A percentile compares a stretch with the other conserved stretches of the same genome.
phyloP scores from a whole-genome alignment of 2,329 filamentous ascomycete species.

The Zymoseptoria tritici region DNA sequence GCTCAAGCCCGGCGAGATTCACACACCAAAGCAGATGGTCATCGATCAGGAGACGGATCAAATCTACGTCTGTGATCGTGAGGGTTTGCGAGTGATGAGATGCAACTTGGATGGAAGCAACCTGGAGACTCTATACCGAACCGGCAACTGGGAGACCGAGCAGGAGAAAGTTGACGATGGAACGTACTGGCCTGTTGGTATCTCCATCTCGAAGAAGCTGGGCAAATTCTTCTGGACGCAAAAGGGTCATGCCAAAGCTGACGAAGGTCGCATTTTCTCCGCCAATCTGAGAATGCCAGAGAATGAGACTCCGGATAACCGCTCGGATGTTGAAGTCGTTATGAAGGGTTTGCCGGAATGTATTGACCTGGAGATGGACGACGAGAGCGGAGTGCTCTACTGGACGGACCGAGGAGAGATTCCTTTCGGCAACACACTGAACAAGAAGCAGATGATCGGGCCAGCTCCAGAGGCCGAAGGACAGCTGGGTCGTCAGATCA shows the following conservation, averaged over 20 bases:
- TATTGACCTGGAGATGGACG: constrained; percentile 52
- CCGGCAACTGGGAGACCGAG: constrained; percentile 33
- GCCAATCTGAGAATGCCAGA: constrained; percentile 38
- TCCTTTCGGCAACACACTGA: constrained; percentile 49
- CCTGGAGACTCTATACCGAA: constrained; percentile 35
- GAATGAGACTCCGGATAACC: constrained; percentile 28
- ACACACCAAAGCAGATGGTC: constrained; percentile 44
- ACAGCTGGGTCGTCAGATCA: constrained; percentile 13
- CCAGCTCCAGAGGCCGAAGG: constrained; percentile 9
- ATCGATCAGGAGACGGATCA: constrained; percentile 24
- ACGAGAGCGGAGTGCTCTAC: constrained; percentile 40
- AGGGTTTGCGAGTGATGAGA: constrained; percentile 34
- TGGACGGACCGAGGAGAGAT: constrained; percentile 57
- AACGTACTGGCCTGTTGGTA: constrained; percentile 39
- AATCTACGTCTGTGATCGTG: constrained; percentile 40
- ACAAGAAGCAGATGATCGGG: constrained; percentile 28
- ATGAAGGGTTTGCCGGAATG: constrained; percentile 46
- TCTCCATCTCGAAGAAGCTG: constrained; percentile 38
- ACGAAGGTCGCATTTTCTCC: constrained; percentile 46
- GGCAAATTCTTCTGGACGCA: constrained; percentile 54
- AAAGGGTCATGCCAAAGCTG: constrained; percentile 48
- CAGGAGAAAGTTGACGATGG: constrained; percentile 3
- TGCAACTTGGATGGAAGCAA: constrained; percentile 31
- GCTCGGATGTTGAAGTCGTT: constrained; percentile 40
- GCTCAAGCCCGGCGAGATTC: constrained; percentile 37